Conservation (phyloP, 306 rosid species). For the Ormosia emarginata region DNA sequence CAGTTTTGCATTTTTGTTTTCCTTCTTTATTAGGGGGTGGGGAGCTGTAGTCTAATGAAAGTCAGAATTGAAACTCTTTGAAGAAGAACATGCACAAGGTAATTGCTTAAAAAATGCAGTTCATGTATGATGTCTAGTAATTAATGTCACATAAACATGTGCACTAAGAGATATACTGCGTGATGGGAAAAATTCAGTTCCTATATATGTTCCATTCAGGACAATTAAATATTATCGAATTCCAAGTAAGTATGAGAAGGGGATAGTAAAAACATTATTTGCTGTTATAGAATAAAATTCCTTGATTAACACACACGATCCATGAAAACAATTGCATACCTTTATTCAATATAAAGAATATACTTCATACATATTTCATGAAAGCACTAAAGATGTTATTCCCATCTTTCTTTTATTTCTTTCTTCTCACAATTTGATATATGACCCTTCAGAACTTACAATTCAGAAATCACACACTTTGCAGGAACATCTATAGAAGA, state of each 20-base stretch:
- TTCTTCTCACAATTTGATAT: neutral
- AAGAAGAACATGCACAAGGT: neutral
- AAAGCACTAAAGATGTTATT: neutral
- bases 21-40: no score
- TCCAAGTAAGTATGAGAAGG: neutral
- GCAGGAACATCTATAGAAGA: neutral
- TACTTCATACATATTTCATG: neutral
- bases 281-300: no score
- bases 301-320: neutral
- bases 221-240: neutral
- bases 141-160: neutral
- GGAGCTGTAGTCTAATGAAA: neutral
- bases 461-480: neutral
- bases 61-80: neutral
- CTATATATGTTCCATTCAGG: neutral
- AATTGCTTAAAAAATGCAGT: neutral
- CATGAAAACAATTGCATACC: neutral
- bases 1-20: neutral
- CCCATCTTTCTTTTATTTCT: neutral
- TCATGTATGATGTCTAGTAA: neutral
- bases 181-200: neutral
- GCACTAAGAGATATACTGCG: neutral
- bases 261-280: neutral
- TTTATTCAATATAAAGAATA: neutral
- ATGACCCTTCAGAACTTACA: neutral